Conservation (phyloP, 345 rosid species). For the Fremontodendron californicum region DNA sequence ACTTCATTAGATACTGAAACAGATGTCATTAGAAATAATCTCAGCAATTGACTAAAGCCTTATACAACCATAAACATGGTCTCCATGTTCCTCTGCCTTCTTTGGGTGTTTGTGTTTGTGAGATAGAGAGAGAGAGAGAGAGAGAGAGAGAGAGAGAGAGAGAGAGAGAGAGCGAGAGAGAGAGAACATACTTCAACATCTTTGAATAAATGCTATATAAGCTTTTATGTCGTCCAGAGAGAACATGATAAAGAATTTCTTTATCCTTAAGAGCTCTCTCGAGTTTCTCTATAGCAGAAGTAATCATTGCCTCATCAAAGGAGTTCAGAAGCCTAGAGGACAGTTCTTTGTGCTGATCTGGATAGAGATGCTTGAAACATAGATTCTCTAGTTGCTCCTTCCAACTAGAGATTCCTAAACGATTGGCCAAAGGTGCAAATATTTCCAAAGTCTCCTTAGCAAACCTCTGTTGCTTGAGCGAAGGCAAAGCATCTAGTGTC, state of each 20-base stretch:
- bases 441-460: conserved; percentile 95
- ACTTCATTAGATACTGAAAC: not conserved
- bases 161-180: conserved; percentile 16
- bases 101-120: not conserved
- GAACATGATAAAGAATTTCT: conserved; percentile 54
- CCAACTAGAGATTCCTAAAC: conserved; percentile 85
- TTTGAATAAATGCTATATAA: conserved; percentile 84
- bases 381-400: conserved; percentile 84
- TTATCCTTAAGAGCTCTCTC: conserved; percentile 60
- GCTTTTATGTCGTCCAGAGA: conserved; percentile 88
- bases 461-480: conserved; percentile 74
- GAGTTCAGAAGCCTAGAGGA: conserved; percentile 65
- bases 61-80: not conserved
- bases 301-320: conserved; percentile 67
- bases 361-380: conserved; percentile 85
- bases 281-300: conserved; percentile 61
- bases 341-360: conserved; percentile 65
- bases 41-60: not conserved
- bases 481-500: conserved; percentile 79
- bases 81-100: not conserved
- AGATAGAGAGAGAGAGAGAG: conserved; percentile 9
- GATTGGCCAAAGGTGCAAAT: conserved; percentile 84
- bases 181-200: conserved; percentile 74
- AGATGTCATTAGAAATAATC: not conserved
- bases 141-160: not conserved